Base-by-base conservation (phyloP, 2,329 filamentous ascomycete genomes). In the Paraphoma chrysanthemicola region DNA sequence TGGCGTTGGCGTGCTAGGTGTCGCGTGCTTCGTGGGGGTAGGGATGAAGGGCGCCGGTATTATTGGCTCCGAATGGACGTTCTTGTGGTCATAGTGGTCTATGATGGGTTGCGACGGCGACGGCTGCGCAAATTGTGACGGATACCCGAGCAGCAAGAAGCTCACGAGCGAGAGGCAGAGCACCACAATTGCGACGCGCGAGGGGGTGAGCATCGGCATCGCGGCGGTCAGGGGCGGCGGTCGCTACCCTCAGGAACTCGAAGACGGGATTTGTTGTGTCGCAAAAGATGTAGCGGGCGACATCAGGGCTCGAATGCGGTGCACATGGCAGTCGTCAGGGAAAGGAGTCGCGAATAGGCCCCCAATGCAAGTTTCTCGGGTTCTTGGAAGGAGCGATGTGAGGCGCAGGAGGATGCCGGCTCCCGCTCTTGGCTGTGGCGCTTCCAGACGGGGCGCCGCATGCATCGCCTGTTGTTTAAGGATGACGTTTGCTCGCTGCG, bases 121-220 rank as follows among this genome's bases (percentile, higher is more conserved):
- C 1, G 68, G 68, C 29, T 59, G 48, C 2, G 56, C 60, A 28
- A 62, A 51, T 16, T 62, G 66, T 31, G 55, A 52, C 6, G 72
- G 68, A 16, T 70, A 57, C 28, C 69, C 72, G 48, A 63, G 67
- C 1, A 70, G 74, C 28, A 75, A 58, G 57, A 75, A 72, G 56
- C 60, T 69, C 29, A 74, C 23, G 44, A 75, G 62, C 23, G 69
- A 67, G 44, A 72, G 57, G 39, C 64, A 59, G 39, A 71, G 48
- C 23, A 72, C 51, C 18, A 68, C 44, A 44, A 70, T 56, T 62
- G 66, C 64, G 57, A 74, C 56, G 56, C 72, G 71, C 28, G 72
- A 72, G 44, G 69, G 72, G 23, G 71, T 74, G 45, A 75, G 31
- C 52, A 65, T 55, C 44, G 72, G 71, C 72, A 74, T 74, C 5